phyloP scores from a whole-genome alignment of 768 basidiomycete genomes.

The Lentinus tigrinus region DNA sequence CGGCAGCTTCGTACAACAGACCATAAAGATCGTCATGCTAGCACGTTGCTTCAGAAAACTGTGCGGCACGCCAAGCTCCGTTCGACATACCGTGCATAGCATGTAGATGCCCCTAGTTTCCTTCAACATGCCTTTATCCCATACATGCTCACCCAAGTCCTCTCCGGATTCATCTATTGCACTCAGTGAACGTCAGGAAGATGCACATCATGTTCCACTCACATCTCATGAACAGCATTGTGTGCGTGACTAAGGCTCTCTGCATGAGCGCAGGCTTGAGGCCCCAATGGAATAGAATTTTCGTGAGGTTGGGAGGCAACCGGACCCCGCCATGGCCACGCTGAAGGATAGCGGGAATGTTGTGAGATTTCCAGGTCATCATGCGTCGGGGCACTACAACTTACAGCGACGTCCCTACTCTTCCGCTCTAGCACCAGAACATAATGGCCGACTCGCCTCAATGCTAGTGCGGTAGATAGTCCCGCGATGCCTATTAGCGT shows the following conservation, averaged over 20 bases:
- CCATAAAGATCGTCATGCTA: conserved; percentile 34
- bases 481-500: conserved; percentile 29
- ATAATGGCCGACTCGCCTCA: conserved; percentile 31
- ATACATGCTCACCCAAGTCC: conserved; percentile 29
- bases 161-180: conserved; percentile 27
- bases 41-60: neutral
- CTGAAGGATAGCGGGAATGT: conserved; percentile 8
- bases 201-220: neutral
- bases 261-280: conserved; percentile 25
- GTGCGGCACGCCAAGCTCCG: neutral
- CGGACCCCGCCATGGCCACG: conserved; percentile 25
- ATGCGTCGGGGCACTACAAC: neutral
- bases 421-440: conserved; percentile 31
- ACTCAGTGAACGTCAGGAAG: too few species aligned
- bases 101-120: conserved; percentile 32
- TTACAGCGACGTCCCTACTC: conserved; percentile 8
- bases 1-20: conserved; percentile 32
- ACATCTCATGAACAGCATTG: conserved; percentile 26
- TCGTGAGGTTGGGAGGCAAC: conserved; percentile 37
- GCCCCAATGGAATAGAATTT: conserved; percentile 37
- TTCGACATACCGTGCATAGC: conserved; percentile 29
- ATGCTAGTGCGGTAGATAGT: conserved; percentile 30
- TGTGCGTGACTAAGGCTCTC: conserved; percentile 22
- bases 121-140: conserved; percentile 29
- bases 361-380: too few species aligned